Evolutionary conservation across 169 alveolate species (phyloP), one percentile per base, ranked within the genome.

Genomic region (Plasmodium gaboni): DNA sequence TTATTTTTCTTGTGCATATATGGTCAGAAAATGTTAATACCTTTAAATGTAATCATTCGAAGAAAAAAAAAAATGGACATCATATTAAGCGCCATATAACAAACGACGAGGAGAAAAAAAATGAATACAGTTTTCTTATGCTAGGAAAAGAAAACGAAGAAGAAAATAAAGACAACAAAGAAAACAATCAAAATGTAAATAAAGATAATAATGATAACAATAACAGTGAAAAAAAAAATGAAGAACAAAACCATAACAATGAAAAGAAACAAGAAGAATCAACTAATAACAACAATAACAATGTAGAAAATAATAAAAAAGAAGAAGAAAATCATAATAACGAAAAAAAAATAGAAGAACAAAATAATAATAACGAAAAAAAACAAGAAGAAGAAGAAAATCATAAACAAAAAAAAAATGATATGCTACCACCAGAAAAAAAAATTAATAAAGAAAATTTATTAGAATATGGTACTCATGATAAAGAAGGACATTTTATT

Each of bases 391-490:
- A 74, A n/a, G 50, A 61, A 15, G 69, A 61, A 46, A 59, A 15
- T 28, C 48, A 48, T 64, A 7, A 6, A 2, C 46, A 76, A 19
- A 17, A 44, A 44, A 76, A 63, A 59, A 32, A 59, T 26, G 69
- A 42, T 8, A 0, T 22, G 13, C 22, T 63, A 48, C 89, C 63
- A 63, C 60, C 67, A 19, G 89, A 76, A 50, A 42, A 76, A 76
- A 76, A 76, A 63, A 63, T 76, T 63, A 76, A 61, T 76, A 76
- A 76, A 76, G 76, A 63, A 12, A 76, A 76, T 53, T 76, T 76
- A 19, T 50, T 76, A 63, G 89, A 76, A 55, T 63, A 76, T 76
- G 89, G 89, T 17, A 76, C 89, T 12, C 76, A 76, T 76, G 89
- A 64, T 44, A 76, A 63, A 48, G 70, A 64, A 48, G 89, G 89